phyloP scores from a whole-genome alignment of 2,329 filamentous ascomycete genomes.

The Botrytis cinerea region DNA sequence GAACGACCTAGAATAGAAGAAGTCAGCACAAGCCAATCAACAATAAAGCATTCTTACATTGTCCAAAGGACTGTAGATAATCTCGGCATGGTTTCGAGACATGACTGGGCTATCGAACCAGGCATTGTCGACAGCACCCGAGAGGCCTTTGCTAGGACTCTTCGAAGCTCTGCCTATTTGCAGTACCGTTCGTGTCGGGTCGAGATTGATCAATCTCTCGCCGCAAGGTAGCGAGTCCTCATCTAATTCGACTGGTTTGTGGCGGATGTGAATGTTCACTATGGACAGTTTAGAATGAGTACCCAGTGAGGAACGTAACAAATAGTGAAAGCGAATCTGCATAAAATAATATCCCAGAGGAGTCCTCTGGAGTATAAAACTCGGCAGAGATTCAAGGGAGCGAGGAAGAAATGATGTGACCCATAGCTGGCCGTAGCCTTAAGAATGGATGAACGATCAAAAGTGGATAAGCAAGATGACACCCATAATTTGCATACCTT shows the following conservation, averaged over 20 bases:
- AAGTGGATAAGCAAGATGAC: neutral
- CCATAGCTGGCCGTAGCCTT: slow-evolving; percentile 8
- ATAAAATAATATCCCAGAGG: neutral
- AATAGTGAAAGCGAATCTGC: neutral
- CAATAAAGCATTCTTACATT: slow-evolving; percentile 46
- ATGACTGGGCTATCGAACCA: slow-evolving; percentile 74
- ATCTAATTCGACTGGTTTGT: neutral
- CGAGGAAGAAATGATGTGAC: neutral
- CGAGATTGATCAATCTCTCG: slow-evolving; percentile 34
- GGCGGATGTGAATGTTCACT: slow-evolving; percentile 29
- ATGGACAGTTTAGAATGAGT: slow-evolving; percentile 26
- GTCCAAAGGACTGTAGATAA: slow-evolving; percentile 48
- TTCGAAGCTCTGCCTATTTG: slow-evolving; percentile 51
- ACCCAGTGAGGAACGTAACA: neutral
- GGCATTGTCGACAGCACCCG: slow-evolving; percentile 54
- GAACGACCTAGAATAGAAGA: slow-evolving; percentile 43
- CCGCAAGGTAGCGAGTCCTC: neutral
- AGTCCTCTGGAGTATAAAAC: neutral
- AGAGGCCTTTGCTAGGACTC: slow-evolving; percentile 47
- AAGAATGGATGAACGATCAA: neutral
- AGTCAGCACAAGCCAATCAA: slow-evolving; percentile 30
- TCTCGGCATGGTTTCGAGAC: slow-evolving; percentile 65
- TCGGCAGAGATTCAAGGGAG: neutral
- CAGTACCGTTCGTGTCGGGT: slow-evolving; percentile 26
- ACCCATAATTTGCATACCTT: slow-evolving; percentile 21